Percentiles rank a stretch among this genome's conserved stretches.
Evolutionary conservation across 2,329 filamentous ascomycete species (phyloP).

Genomic region (Aspergillus costaricaensis): DNA sequence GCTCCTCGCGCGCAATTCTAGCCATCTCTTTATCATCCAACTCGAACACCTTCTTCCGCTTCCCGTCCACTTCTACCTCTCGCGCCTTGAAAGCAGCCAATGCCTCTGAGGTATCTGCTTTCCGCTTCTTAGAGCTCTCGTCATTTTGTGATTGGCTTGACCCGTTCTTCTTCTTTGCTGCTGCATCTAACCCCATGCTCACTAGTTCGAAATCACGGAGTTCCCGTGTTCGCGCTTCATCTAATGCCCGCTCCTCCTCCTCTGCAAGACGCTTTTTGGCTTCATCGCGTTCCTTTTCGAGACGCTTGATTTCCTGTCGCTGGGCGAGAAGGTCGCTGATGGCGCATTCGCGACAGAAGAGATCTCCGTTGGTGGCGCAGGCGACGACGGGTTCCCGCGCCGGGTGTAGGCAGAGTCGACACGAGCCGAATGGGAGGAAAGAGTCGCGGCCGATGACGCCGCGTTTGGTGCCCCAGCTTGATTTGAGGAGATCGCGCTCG

Average conservation of each 20-base stretch:
- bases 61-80: slow-evolving; percentile 42
- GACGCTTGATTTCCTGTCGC: slow-evolving; percentile 83
- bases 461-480: slow-evolving; percentile 76
- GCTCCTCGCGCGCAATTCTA: slow-evolving; percentile 69
- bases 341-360: slow-evolving; percentile 95
- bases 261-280: slow-evolving; percentile 65
- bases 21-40: slow-evolving; percentile 75
- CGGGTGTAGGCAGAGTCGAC: slow-evolving; percentile 79
- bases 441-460: slow-evolving; percentile 88
- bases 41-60: slow-evolving; percentile 75
- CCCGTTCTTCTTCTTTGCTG: slow-evolving; percentile 20
- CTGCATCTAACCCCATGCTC: slow-evolving; percentile 65
- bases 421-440: slow-evolving; percentile 88
- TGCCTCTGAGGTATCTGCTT: slow-evolving; percentile 31
- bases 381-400: slow-evolving; percentile 83
- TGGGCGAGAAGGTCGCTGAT: slow-evolving; percentile 88
- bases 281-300: slow-evolving; percentile 66
- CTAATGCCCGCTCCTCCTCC: slow-evolving; percentile 61
- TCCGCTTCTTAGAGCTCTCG: slow-evolving; percentile 27
- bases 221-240: slow-evolving; percentile 69
- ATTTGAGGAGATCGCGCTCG: slow-evolving; percentile 80
- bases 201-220: slow-evolving; percentile 81
- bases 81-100: slow-evolving; percentile 28
- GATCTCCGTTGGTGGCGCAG: slow-evolving; percentile 74
- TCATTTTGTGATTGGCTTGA: slow-evolving; percentile 16